Evolutionary conservation across 352 stramenopile genomes (phyloP), one percentile per base, ranked within the genome.

Genomic region (Globisporangium recalcitrans): DNA sequence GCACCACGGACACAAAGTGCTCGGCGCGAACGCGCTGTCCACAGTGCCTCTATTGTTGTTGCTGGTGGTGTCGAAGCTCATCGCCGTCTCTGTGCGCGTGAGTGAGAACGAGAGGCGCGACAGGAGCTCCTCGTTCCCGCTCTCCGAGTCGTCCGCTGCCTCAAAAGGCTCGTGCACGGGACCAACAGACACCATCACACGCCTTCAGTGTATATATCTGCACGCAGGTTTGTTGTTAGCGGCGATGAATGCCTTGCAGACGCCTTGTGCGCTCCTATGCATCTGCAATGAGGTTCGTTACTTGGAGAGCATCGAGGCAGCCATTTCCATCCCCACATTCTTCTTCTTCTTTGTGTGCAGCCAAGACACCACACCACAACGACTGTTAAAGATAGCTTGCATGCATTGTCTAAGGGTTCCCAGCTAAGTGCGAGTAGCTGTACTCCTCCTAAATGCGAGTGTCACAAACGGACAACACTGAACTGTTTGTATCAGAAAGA

Each of bases 1-100:
- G 67, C 62, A 85, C 77, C 9, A 74, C 78, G 1, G 73, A 27
- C 21, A 84, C 79, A 24, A 90, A 85, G 38, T 82, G 74, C 60
- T 85, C 73, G 24, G 81, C 81, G 38, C 10, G 47, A 56, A 49
- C 26, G 13, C 27, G 10, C 21, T 32, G 36, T 46, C 38, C 21
- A 32, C 34, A 13, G 21, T 21, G 21, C 19, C 52, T 48, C 38
- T 44, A 2, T 36, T 42, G 4, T 51, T 16, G 19, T 38, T 44
- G 13, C 52, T 47, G 10, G 38, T 46, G 19, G 3, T 3, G 26
- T 59, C 58, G 29, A 53, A 27, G 36, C 52, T 36, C 26, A 44
- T 9, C 2, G 29, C n/a, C 6, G 59, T 64, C 59, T 64, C 60
- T 0, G 51, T 65, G 36, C 51, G 49, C 31, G 60, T 40, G 8